These are phyloP conservation scores for Galium porrigens DNA, from an alignment of 305 asterid genomes.

Conservation along the genomic window DNA sequence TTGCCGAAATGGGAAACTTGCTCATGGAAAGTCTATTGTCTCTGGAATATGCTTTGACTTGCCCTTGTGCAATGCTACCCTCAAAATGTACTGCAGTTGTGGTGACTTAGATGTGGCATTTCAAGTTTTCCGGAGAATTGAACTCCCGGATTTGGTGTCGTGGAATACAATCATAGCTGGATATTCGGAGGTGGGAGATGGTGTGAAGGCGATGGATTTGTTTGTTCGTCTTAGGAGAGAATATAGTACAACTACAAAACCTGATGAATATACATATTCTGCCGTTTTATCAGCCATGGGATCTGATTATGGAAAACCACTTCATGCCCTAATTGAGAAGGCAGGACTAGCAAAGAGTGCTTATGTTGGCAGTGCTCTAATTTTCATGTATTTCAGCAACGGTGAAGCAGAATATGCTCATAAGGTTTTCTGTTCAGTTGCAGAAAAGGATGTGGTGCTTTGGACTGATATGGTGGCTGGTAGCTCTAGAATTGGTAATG, in stretches of 20 bases:
- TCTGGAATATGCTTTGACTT: conserved; percentile 38
- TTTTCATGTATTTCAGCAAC: conserved; percentile 55
- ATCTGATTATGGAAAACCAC: conserved; percentile 44
- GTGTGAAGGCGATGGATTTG: conserved; percentile 40
- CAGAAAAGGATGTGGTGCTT: conserved; percentile 49
- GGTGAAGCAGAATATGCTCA: conserved; percentile 34
- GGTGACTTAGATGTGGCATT: conserved; percentile 32
- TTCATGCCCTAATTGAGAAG: conserved; percentile 58
- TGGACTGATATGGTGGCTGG: conserved; percentile 89
- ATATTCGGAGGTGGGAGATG: conserved; percentile 47
- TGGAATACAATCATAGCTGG: conserved; percentile 84
- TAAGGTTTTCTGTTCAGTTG: conserved; percentile 35
- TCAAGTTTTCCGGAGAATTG: conserved; percentile 34
- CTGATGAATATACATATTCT: conserved; percentile 64
- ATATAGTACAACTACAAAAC: conserved; percentile 17
- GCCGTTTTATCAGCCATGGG: conserved; percentile 43
- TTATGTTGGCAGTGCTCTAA: conserved; percentile 43
- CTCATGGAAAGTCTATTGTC: conserved; percentile 45
- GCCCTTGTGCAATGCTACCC: conserved; percentile 58
- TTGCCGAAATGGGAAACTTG: conserved; percentile 29
- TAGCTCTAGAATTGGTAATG: conserved; percentile 47
- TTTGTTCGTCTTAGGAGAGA: conserved; percentile 28
- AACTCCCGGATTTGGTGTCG: conserved; percentile 57
- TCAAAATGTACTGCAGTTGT: conserved; percentile 70
- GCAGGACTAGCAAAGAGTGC: conserved; percentile 32